Evolutionary conservation across 768 basidiomycete genomes (phyloP), one percentile per base, ranked within the genome.

Genomic region (Mycena capillaripes): DNA sequence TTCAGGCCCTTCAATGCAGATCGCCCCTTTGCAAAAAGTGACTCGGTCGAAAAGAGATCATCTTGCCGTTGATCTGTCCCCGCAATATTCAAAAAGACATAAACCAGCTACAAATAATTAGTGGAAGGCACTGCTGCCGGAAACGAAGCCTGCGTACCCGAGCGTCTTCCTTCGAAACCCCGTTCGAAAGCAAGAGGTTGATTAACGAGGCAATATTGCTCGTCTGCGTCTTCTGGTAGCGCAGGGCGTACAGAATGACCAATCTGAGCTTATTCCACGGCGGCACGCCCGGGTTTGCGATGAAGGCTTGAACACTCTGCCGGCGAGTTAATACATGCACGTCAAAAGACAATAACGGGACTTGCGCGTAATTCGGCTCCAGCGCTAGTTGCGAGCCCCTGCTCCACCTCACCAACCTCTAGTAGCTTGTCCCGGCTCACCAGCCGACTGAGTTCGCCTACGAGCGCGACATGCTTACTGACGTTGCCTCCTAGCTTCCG

Each of bases 11-110:
- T 98, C 76, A 99, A 80, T 0, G 97, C 98, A 34, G 95, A 97
- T 66, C 96, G 92, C 3, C 98, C 98, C 79, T 97, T 94, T 2
- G 96, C 95, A 73, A 99, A 90, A 58, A 99, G 84, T 17, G 97
- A 96, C 82, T 98, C 97, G 48, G 94, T 98, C 53, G 95, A 96
- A 80, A 98, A 99, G 30, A 99, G 85, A 81, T 99, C 98, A 77
- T 98, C 97, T 83, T 99, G 97, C 32, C 98, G 91, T 75, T 98
- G 96, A 79, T 99, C 97, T 14, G 95, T 91, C 32, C 98, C 98
- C 1, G 97, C 95, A 55, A 97, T 91, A 75, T 98, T 97, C 69
- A 99, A 82, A 72, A 97, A 88, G 19, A 95, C 93, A 81, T 98
- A 97, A 2, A 99, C 97, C 65, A 98, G 88, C 97, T 97, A 76